Base-by-base conservation (phyloP, 371 early-diverging fungal genomes). In the Mucor plumbeus region DNA sequence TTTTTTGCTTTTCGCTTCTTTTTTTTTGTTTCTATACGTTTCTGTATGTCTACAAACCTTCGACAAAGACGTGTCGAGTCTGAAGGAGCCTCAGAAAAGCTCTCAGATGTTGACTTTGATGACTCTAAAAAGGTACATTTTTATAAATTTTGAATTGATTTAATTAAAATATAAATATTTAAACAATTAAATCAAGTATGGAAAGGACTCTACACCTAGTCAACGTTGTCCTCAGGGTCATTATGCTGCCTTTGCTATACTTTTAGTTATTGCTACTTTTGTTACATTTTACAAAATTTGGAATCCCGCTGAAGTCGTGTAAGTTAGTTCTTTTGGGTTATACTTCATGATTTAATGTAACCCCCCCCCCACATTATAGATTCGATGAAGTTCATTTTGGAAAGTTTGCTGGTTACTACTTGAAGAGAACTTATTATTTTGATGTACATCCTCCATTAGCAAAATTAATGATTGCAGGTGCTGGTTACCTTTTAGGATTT, bases 391-490 rank as follows among this genome's bases (percentile, higher is more conserved):
- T 99, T 17, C 99, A 99, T 78, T 99, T 99, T 90, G 99, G 99
- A 59, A 99, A 99, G 78, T 99, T 99, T 85, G 95, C 98, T 13
- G 89, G 92, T 15, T 96, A 92, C 81, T 99, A 99, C 73, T 75
- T 99, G 40, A 86, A 90, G 11, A 80, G 98, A 33, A 87, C 90
- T 53, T 99, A 97, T 83, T 99, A 92, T 80, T 99, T 99, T 84
- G 99, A 99, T 78, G 99, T 99, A 15, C 99, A 99, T 74, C 99
- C 99, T 40, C 99, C 99, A 5, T 86, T 99, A 44, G 99, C 99
- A 26, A 99, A 99, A 78, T 73, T 99, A 81, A 83, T 99, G 77
- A 81, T 99, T 15, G 99, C 97, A 10, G 87, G 88, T 21, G 87
- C 84, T 58, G 97, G 96, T 1, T 91, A 86, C 65, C 71, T 96